Evolutionary conservation across 192 early-diverging fungal species (phyloP).

Genomic region (Backusella liffmaniae): DNA sequence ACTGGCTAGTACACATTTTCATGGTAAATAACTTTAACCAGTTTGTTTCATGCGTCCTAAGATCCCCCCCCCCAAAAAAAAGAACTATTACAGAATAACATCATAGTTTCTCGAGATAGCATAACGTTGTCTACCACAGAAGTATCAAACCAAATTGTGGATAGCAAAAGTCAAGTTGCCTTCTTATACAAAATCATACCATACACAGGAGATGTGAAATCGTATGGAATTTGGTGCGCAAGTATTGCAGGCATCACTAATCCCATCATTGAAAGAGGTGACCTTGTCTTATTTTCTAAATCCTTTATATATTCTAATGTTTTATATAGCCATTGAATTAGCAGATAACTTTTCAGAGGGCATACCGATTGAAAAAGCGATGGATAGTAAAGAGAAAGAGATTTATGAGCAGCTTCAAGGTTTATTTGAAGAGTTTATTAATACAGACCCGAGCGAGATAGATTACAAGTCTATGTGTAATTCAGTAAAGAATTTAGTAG

Average conservation of each 20-base stretch:
- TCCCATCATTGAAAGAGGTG: constrained; percentile 42
- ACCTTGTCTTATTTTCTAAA: neutral
- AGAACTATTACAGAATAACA: constrained; percentile 42
- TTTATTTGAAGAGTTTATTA: neutral
- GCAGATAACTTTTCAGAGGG: neutral
- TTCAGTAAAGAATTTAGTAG: neutral
- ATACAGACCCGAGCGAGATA: neutral
- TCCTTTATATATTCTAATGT: neutral
- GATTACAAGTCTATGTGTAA: neutral
- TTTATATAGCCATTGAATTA: neutral
- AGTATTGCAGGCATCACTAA: constrained; percentile 38
- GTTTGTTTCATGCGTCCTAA: constrained; percentile 49
- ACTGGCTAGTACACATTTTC: constrained; percentile 86
- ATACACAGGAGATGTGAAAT: constrained; percentile 31
- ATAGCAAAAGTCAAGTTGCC: constrained; percentile 39
- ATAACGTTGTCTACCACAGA: constrained; percentile 9
- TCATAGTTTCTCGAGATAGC: constrained; percentile 60
- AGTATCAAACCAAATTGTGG: neutral
- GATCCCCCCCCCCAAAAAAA: constrained; percentile 36
- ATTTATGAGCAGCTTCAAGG: neutral
- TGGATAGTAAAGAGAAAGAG: neutral
- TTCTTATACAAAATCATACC: constrained; percentile 65
- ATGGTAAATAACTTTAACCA: constrained; percentile 55
- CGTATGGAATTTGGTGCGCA: constrained; percentile 49
- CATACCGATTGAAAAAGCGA: neutral